Evolutionary conservation across 148 eudicot genomes (phyloP), one percentile per base, ranked within the genome.

Genomic region (Amaranthus palmeri): DNA sequence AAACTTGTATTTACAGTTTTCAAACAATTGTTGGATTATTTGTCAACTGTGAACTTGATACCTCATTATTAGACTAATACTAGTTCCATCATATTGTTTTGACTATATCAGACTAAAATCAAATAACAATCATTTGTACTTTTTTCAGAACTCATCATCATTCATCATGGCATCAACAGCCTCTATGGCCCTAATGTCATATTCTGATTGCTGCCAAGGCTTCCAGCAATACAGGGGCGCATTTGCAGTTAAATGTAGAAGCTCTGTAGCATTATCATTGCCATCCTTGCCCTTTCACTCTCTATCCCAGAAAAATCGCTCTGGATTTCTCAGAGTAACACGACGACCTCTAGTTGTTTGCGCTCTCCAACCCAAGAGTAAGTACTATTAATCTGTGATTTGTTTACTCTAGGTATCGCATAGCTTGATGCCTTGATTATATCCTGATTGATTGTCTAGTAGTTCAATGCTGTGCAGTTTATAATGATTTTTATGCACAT

Each of bases 121-220:
- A 58, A 58, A 43, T 6, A 7, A 44, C 41, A 60, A 61, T 49
- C 40, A 36, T 40, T 44, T 7, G 52, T 25, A 57, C 46, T 58
- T 17, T 46, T 68, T 69, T 55, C 78, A 79, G 81, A 75, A 15
- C 42, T 72, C 50, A 48, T 7, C 44, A 62, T 68, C 65, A 0
- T 48, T 70, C 59, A 46, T 51, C 42, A 79, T 79, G 81, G 81
- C 81, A 40, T 57, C 68, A 57, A 14, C 75, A 50, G 68, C 78
- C 46, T 74, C 73, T 36, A 56, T 56, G 10, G 58, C 78, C 14
- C 15, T 69, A 40, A 4, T 53, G 17, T 51, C 81, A 58, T 70
- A 69, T 63, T 50, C 70, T 41, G 65, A 74, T 47, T 63, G 55
- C 36, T 54, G 65, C 54, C 47, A 4, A 0, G 40, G 59, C 67